Percentiles rank a stretch among this genome's conserved stretches.
These are phyloP conservation scores for Neurospora africana DNA, from an alignment of 495 filamentous ascomycete genomes.

Conservation along the genomic window DNA sequence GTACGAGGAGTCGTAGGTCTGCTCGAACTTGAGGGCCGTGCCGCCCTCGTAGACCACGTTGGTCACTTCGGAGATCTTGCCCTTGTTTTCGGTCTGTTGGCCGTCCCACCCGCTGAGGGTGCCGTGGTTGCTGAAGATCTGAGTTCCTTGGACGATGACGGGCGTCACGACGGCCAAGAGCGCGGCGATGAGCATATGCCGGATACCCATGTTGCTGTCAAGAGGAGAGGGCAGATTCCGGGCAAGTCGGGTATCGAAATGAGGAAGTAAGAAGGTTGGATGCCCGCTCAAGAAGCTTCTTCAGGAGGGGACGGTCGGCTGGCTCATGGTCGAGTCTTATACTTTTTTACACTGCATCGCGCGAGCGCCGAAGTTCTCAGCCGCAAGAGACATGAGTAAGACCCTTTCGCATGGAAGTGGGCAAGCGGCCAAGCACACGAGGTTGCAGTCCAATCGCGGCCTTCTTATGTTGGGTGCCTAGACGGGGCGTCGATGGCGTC, in stretches of 20 bases:
- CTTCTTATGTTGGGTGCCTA: neutral
- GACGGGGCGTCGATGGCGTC: neutral
- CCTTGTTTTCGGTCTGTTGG: slow-evolving; percentile 34
- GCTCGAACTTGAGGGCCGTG: slow-evolving; percentile 43
- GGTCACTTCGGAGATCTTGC: slow-evolving; percentile 37
- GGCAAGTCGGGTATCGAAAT: neutral
- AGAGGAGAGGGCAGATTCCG: neutral
- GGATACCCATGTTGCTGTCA: neutral
- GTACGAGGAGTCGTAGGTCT: slow-evolving; percentile 38
- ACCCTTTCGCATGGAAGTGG: neutral
- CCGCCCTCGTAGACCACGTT: slow-evolving; percentile 34
- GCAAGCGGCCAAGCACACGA: neutral
- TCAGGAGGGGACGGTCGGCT: neutral
- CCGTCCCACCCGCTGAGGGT: slow-evolving; percentile 38
- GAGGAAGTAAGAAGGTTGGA: neutral
- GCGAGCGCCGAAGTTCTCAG: neutral
- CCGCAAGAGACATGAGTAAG: neutral
- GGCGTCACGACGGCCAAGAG: neutral
- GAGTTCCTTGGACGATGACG: slow-evolving; percentile 12
- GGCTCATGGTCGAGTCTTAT: neutral
- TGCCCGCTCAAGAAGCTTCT: neutral
- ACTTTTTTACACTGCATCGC: neutral
- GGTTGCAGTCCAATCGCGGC: neutral
- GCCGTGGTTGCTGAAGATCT: slow-evolving; percentile 41
- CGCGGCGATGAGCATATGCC: neutral